Conservation (phyloP, 257 asterid genomes). For the Solanum raphanifolium region DNA sequence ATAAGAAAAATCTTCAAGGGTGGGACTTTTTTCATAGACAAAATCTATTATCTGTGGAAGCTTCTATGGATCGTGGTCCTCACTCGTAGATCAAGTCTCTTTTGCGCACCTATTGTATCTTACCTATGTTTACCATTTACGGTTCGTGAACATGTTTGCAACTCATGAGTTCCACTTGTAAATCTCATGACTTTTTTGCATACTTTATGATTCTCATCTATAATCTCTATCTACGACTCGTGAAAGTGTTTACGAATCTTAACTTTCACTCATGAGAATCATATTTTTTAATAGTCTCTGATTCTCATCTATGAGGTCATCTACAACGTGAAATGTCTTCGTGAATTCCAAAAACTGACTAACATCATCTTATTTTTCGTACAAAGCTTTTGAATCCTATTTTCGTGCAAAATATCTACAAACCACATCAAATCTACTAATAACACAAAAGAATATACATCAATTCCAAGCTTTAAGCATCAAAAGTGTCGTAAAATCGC, state of each 20-base stretch:
- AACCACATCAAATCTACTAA: not conserved
- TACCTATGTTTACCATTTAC: not conserved
- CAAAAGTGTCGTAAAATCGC: not conserved
- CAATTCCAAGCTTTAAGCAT: not conserved
- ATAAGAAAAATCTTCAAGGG: not conserved
- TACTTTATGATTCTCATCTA: not conserved
- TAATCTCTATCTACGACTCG: not conserved
- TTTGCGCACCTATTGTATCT: not conserved
- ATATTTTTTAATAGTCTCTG: not conserved
- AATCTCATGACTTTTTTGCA: not conserved
- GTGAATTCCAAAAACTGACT: too few species aligned
- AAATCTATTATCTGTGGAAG: not conserved
- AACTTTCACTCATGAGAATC: not conserved
- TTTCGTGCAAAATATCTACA: not conserved
- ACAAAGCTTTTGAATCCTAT: not conserved
- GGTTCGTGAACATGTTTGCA: not conserved
- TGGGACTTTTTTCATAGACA: not conserved
- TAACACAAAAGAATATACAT: not conserved
- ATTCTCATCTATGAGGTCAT: not conserved
- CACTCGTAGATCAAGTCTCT: not conserved
- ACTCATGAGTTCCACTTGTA: not conserved
- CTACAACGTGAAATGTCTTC: not conserved
- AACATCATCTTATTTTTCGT: not conserved
- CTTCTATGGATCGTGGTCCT: not conserved
- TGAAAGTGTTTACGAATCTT: not conserved